Evolutionary conservation across 2,329 filamentous ascomycete species (phyloP), one percentile per base, ranked within the genome.

Genomic region (Hypoxylon sp.): DNA sequence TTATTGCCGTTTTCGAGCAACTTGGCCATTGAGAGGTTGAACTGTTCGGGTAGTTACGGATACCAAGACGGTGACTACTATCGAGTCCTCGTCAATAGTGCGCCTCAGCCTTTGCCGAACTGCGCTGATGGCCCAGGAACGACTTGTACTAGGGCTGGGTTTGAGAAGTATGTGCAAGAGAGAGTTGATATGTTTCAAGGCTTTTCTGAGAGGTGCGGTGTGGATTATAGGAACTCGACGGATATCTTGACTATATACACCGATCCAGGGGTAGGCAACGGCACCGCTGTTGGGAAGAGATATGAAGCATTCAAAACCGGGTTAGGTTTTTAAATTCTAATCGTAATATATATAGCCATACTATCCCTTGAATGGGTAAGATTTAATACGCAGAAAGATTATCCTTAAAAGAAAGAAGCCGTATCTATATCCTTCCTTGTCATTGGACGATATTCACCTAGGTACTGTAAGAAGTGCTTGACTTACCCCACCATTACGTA

Each of bases 1-100:
- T 83, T 92, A 39, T 78, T 92, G 31, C 89, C 90, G 0, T 92
- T 92, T 76, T 78, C 92, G 55, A 85, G 86, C 31, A 91, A 92
- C 76, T 82, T 92, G 24, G 90, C 88, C 0, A 84, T 92, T 44
- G 90, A 92, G 82, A 84, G 86, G 57, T 80, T 92, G 78, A 83
- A 88, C 60, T 92, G 90, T 77, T 78, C 77, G 2, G 83, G 84
- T n/a, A 85, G 85, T 72, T 85, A 85, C 65, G 86, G 88, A 5
- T 89, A 83, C 74, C 77, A 83, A 1, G 82, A 86, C 9, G 84
- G 84, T 10, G 84, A 87, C 19, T 84, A 83, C 71, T 84, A 83
- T 72, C 79, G 82, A n/a, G 79, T 80, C 8, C 75, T 84, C 3
- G 80, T 84, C 44, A 84, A 84, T 74, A 81, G 77, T 70, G 78